These are phyloP conservation scores for Trifolium fragiferum DNA, from an alignment of 306 rosid species.

Conservation along the genomic window DNA sequence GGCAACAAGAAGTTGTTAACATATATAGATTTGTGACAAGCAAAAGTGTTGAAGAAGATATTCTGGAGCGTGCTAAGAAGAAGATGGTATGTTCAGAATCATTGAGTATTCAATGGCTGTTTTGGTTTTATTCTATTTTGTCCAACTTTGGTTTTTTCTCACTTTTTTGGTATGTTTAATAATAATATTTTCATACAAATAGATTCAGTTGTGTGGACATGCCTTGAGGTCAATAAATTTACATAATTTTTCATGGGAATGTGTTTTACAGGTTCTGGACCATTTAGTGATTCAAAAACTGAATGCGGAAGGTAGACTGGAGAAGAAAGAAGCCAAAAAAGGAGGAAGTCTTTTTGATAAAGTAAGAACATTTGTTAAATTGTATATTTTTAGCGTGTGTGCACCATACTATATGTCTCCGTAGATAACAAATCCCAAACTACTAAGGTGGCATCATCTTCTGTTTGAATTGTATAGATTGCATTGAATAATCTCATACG, in stretches of 20 bases:
- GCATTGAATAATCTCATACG: conserved; percentile 18
- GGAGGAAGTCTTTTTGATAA: conserved; percentile 91
- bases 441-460: conserved; percentile 8
- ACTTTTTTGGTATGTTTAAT: neutral
- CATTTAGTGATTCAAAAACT: conserved; percentile 99
- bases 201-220: conserved; percentile 15
- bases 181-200: neutral
- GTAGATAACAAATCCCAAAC: conserved; percentile 23
- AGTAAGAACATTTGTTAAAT: conserved; percentile 59
- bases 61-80: conserved; percentile 96
- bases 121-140: neutral
- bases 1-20: conserved; percentile 98
- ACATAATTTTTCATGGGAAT: conserved; percentile 35
- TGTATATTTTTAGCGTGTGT: conserved; percentile 26
- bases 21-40: conserved; percentile 97
- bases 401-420: conserved; percentile 1
- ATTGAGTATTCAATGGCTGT: conserved; percentile 25
- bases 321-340: conserved; percentile 94
- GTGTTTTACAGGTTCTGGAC: conserved; percentile 84
- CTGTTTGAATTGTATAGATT: conserved; percentile 11
- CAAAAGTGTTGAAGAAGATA: conserved; percentile 99
- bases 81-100: conserved; percentile 73
- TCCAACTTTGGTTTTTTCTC: neutral
- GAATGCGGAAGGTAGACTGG: conserved; percentile 98
- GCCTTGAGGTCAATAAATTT: conserved; percentile 32